phyloP scores from a whole-genome alignment of 192 early-diverging fungal genomes.

The Umbelopsis vinacea region DNA sequence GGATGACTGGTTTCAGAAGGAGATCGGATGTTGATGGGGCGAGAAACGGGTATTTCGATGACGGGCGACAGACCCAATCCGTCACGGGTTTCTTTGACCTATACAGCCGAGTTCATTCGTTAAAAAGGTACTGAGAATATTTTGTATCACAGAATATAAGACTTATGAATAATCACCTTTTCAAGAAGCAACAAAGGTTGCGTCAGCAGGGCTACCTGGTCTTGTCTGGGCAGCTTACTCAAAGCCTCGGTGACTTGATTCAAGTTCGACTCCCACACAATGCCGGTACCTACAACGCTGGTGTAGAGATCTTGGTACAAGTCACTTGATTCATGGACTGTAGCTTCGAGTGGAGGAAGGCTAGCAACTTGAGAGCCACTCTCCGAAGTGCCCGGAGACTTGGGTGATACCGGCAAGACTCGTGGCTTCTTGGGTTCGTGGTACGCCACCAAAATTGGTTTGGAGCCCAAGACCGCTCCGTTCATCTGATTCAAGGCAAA shows the following conservation, averaged over 20 bases:
- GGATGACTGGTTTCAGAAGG: background rate
- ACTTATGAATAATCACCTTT: background rate
- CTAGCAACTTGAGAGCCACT: background rate
- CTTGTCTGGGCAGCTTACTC: background rate
- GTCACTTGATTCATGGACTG: background rate
- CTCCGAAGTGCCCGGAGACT: background rate
- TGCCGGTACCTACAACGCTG: background rate
- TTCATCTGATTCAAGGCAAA: slow-evolving; percentile 85
- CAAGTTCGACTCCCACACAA: slow-evolving; percentile 13
- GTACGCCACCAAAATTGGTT: slow-evolving; percentile 88
- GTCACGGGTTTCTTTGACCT: background rate
- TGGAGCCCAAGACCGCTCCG: slow-evolving; percentile 36
- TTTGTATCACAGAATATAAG: too few species aligned
- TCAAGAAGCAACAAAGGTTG: background rate
- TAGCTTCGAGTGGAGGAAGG: background rate
- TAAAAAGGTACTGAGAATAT: background rate
- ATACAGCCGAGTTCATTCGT: background rate
- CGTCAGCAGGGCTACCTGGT: background rate
- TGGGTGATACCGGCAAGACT: slow-evolving; percentile 1
- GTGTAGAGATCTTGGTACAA: slow-evolving; percentile 6
- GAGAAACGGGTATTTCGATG: background rate
- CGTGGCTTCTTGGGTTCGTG: slow-evolving; percentile 90
- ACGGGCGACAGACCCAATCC: background rate
- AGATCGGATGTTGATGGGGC: background rate
- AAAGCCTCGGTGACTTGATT: background rate